A percentile compares a stretch with the other conserved stretches of the same genome.
Evolutionary conservation across 371 early-diverging fungal genomes (phyloP).

Genomic region (Batrachochytrium dendrobatidis): DNA sequence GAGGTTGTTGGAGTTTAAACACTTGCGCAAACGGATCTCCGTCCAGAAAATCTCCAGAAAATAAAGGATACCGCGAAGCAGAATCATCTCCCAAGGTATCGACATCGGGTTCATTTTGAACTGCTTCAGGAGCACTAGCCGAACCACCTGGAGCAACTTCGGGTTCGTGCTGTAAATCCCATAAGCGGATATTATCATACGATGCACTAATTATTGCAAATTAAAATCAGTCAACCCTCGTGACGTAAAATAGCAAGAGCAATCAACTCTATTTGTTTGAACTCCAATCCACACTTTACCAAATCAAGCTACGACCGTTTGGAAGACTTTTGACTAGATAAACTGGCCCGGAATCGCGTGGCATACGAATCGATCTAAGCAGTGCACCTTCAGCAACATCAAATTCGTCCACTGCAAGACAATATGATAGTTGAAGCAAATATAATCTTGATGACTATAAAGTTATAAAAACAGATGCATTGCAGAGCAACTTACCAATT

Average conservation of each 20-base stretch:
- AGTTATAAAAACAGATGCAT: conserved; percentile 8
- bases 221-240: not conserved
- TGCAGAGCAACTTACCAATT: conserved; percentile 34
- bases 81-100: not conserved
- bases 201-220: conserved; percentile 58
- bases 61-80: not conserved
- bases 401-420: conserved; percentile 75
- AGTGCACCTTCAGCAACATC: conserved; percentile 62
- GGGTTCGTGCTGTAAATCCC: conserved; percentile 52
- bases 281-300: conserved; percentile 62
- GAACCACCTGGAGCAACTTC: not conserved
- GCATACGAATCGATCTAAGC: conserved; percentile 70
- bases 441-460: not conserved
- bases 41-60: not conserved
- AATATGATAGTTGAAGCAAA: conserved; percentile 14
- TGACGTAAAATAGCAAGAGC: not conserved
- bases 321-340: conserved; percentile 67
- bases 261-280: not conserved
- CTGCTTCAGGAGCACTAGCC: conserved; percentile 1
- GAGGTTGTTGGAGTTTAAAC: not conserved
- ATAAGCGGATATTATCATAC: conserved; percentile 85
- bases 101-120: not conserved
- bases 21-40: not conserved
- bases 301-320: conserved; percentile 73
- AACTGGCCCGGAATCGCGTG: conserved; percentile 86